These are phyloP conservation scores for Sarocladiaceae sp. DNA, from an alignment of 2,329 filamentous ascomycete genomes.

Conservation along the genomic window DNA sequence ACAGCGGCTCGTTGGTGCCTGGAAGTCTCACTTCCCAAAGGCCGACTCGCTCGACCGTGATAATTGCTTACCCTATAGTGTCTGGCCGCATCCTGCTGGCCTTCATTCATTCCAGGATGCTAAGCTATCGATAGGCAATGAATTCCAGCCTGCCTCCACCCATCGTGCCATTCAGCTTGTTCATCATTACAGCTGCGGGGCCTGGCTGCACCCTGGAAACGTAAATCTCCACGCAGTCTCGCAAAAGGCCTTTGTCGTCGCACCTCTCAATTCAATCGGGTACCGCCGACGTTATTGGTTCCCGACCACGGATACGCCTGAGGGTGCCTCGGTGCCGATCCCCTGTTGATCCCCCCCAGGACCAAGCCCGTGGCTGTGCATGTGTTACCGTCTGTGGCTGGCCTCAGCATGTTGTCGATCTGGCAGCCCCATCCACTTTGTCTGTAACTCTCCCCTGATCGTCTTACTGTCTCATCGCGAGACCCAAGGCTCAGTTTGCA, in stretches of 20 bases:
- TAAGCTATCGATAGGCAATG: too few species aligned
- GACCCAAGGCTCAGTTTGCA: not conserved
- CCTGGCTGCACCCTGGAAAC: not conserved
- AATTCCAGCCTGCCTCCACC: not conserved
- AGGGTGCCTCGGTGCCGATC: conserved; percentile 9
- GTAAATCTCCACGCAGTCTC: not conserved
- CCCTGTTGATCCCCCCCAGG: not conserved
- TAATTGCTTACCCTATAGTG: too few species aligned
- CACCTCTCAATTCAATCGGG: not conserved
- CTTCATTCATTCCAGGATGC: too few species aligned
- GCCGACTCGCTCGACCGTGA: too few species aligned
- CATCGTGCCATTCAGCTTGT: not conserved
- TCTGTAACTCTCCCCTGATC: not conserved
- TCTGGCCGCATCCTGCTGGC: too few species aligned
- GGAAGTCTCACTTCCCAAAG: too few species aligned
- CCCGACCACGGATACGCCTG: not conserved
- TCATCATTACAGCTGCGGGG: not conserved
- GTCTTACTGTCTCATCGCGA: not conserved
- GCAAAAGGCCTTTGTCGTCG: not conserved
- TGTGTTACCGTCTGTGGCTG: not conserved
- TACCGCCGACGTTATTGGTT: not conserved
- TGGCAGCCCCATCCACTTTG: not conserved
- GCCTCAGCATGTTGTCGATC: not conserved
- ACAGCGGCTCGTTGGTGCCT: too few species aligned
- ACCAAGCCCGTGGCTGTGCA: not conserved